These are phyloP conservation scores for Naganishia sp. DNA, from an alignment of 1,284 basidiomycete species.

Conservation along the genomic window DNA sequence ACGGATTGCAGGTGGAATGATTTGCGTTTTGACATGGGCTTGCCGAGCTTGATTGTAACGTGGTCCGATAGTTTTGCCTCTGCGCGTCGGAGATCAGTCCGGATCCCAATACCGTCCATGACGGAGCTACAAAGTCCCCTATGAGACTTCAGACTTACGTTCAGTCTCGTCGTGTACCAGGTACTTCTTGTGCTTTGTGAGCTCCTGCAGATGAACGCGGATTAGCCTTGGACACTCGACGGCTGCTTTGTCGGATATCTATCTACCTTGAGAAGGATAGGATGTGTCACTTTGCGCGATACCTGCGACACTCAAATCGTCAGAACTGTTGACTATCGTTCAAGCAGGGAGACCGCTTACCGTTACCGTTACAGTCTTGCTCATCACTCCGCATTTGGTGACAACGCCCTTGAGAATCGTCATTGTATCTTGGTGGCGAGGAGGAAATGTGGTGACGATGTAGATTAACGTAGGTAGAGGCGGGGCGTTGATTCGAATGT, in stretches of 20 bases:
- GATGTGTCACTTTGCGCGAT: conserved; percentile 30
- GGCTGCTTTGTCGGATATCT: not conserved
- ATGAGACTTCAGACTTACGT: conserved; percentile 35
- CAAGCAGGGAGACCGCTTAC: conserved; percentile 42
- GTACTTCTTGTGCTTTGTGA: conserved; percentile 45
- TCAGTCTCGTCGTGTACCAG: conserved; percentile 47
- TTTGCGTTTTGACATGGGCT: conserved; percentile 43
- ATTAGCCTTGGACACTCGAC: not conserved
- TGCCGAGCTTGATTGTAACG: conserved; percentile 46
- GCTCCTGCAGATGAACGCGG: conserved; percentile 15
- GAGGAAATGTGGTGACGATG: not conserved
- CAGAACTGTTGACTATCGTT: not conserved
- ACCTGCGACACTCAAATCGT: conserved; percentile 12
- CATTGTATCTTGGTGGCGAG: conserved; percentile 8
- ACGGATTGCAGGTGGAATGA: conserved; percentile 37
- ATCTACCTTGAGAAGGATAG: conserved; percentile 30
- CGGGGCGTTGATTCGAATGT: too few relatives aligned
- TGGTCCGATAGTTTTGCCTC: conserved; percentile 43
- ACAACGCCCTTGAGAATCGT: conserved; percentile 37
- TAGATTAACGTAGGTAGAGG: not conserved
- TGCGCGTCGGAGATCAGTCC: conserved; percentile 25
- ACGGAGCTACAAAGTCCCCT: not conserved
- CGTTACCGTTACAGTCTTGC: conserved; percentile 48
- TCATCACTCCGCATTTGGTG: conserved; percentile 47
- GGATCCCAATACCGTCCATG: not conserved